Base-by-base conservation (phyloP, 495 filamentous ascomycete species). In the Aspergillus asperescens region DNA sequence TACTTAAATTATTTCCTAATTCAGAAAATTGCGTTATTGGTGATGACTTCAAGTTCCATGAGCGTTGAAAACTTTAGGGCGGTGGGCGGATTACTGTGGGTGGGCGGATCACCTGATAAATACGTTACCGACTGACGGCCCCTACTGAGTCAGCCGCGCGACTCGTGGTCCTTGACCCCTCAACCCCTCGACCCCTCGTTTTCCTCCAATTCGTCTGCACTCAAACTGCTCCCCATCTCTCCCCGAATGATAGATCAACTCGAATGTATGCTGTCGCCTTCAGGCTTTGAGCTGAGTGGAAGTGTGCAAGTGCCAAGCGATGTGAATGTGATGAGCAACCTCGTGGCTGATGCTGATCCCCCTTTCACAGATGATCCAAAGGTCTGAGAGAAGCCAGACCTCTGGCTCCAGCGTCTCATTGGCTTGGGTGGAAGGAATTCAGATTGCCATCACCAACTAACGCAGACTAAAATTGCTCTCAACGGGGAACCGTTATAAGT, bases 401-500 rank as follows among this genome's bases (percentile, higher is more conserved):
- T 20, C 23, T 24, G 28, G 35, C 15, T 18, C 16, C 50, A 41
- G 24, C 22, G 35, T 29, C 32, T 37, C 34, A 54, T 54, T 47
- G 50, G 50, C 50, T 12, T 37, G 22, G 4, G 5, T 20, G 15
- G 20, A 23, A 19, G 27, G 8, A 32, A n/a, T 51, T 16, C 35
- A 15, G 25, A 3, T 15, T 51, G 7, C 20, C 23, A 10, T 42
- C 28, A 28, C 38, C 25, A 20, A 32, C 50, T 44, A 35, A 52
- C 10, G 19, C 24, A 42, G 12, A 27, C 20, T 41, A 34, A 49
- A 48, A 52, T 35, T 50, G 18, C 39, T 37, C 19, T 27, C 25
- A 39, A 18, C 20, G 48, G 44, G 52, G 44, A 60, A 56, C 53
- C 57, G 57, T 60, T 60, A 54, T 46, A 25, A 41, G 53, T 60